Evolutionary conservation across 306 rosid genomes (phyloP).

Genomic region (Hippophae gyantsensis): DNA sequence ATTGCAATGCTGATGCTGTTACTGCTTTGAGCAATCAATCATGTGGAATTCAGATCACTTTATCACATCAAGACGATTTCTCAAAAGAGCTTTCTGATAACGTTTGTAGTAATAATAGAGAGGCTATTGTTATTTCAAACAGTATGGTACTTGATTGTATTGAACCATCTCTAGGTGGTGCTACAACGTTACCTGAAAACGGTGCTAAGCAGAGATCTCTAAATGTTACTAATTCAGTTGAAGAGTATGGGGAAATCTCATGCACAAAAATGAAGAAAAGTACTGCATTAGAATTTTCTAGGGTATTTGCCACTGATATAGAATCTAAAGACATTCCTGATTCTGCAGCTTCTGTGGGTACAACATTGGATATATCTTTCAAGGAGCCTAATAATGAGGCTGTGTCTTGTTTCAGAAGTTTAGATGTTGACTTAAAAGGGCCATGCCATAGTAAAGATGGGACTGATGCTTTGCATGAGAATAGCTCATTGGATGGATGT

Average conservation of each 20-base stretch:
- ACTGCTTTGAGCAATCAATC: slow-evolving; percentile 21
- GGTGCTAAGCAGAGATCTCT: slow-evolving; percentile 24
- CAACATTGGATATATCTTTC: slow-evolving; percentile 17
- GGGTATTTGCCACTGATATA: slow-evolving; percentile 24
- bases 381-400: slow-evolving; percentile 30
- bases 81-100: slow-evolving; percentile 30
- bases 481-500: slow-evolving; percentile 16
- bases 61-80: slow-evolving; percentile 18
- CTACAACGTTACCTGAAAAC: slow-evolving; percentile 27
- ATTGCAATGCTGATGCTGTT: slow-evolving; percentile 23
- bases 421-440: slow-evolving; percentile 23
- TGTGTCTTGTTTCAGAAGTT: slow-evolving; percentile 33
- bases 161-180: slow-evolving; percentile 22
- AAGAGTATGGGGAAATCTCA: slow-evolving; percentile 26
- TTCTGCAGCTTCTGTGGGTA: slow-evolving; percentile 26
- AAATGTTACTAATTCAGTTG: slow-evolving; percentile 22
- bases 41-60: slow-evolving; percentile 20
- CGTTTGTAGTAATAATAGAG: slow-evolving; percentile 21
- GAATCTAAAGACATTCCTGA: slow-evolving; percentile 23
- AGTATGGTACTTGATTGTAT: slow-evolving; percentile 17
- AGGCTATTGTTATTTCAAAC: slow-evolving; percentile 23
- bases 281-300: slow-evolving; percentile 30
- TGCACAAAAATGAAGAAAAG: slow-evolving; percentile 25
- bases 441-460: slow-evolving; percentile 15
- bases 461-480: slow-evolving; percentile 19